Percentiles rank a stretch among this genome's conserved stretches.
Evolutionary conservation across 2,329 filamentous ascomycete species (phyloP).

Genomic region (Fusarium oligoseptatum): DNA sequence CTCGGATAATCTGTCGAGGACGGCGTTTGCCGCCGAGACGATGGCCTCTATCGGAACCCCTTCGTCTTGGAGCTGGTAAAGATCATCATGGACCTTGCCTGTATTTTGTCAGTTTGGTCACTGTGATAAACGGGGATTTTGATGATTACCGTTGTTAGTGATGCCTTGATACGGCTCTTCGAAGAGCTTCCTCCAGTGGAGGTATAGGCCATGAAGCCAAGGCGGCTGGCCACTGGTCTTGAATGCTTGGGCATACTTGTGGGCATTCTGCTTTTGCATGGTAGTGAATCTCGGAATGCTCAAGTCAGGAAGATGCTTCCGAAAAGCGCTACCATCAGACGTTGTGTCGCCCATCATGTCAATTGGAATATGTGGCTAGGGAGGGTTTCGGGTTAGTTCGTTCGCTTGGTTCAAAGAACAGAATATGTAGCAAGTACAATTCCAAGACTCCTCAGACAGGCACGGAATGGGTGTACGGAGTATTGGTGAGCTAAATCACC

Average conservation of each 20-base stretch:
- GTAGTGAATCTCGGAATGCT: slow-evolving; percentile 71
- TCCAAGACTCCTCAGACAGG: not conserved
- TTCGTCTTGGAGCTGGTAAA: slow-evolving; percentile 74
- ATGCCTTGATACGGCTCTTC: not conserved
- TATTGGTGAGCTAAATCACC: no score
- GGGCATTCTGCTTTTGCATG: slow-evolving; percentile 70
- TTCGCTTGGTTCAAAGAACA: no score
- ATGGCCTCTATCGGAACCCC: slow-evolving; percentile 70
- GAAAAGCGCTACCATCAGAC: slow-evolving; percentile 37
- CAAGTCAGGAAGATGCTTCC: slow-evolving; percentile 73
- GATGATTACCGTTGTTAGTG: not conserved
- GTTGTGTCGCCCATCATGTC: no score
- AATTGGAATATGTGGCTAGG: no score
- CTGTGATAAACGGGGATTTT: not conserved
- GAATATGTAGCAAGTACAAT: no score
- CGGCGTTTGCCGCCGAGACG: slow-evolving; percentile 64
- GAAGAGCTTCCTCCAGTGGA: not conserved
- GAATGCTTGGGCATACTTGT: slow-evolving; percentile 68
- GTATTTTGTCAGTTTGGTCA: not conserved
- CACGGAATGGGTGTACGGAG: not conserved
- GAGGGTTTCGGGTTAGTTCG: no score
- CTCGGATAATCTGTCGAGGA: slow-evolving; percentile 58
- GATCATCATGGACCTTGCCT: slow-evolving; percentile 51
- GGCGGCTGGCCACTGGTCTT: not conserved
- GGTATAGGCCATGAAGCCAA: not conserved